Base-by-base conservation (phyloP, 176 grass and related monocot species). In the Tillandsia fasciculata region DNA sequence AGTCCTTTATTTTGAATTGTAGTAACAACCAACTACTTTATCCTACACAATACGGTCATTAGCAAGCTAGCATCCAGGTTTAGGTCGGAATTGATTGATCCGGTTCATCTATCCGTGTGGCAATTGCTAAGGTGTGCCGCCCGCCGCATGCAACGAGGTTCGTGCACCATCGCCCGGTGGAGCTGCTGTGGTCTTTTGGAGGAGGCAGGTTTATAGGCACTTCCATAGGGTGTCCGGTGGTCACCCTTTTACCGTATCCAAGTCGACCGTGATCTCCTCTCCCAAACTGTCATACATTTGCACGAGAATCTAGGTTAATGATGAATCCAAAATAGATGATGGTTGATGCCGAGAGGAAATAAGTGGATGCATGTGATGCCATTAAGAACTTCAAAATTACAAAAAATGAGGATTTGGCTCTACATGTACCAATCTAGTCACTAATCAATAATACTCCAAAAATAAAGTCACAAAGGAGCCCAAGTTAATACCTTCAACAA, bases 211-310 rank as follows among this genome's bases (percentile, higher is more conserved):
- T 79, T 56, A 97, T 81, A 12, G 82, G 80, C 18, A 97, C 89
- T 53, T 83, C 84, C 89, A 90, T 77, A 13, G 94, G 94, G 27
- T 85, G 83, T 2, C 94, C 94, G 3, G 94, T 97, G 1, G 94
- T 97, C 17, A 90, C 86, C 77, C 90, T 92, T 67, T 84, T 87
- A 12, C 82, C 86, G 2, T 85, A 87, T 24, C 94, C 94, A 6
- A 97, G 86, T 63, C 94, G 89, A 3, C 94, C 94, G 53, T 97
- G 94, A 69, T 97, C 94, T 47, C 94, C 94, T 66, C 94, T 92
- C n/a, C 94, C 94, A 7, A 87, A 97, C 94, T 97, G 84, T 66
- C 9, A 15, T 42, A 3, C 65, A 61, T 26, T 69, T 50, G 20
- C 14, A 42, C 8, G 52, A 28, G 48, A 33, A 22, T 28, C 7